These are phyloP conservation scores for Hyphopichia pseudoburtonii DNA, from an alignment of 1,139 yeast genomes.

Conservation along the genomic window DNA sequence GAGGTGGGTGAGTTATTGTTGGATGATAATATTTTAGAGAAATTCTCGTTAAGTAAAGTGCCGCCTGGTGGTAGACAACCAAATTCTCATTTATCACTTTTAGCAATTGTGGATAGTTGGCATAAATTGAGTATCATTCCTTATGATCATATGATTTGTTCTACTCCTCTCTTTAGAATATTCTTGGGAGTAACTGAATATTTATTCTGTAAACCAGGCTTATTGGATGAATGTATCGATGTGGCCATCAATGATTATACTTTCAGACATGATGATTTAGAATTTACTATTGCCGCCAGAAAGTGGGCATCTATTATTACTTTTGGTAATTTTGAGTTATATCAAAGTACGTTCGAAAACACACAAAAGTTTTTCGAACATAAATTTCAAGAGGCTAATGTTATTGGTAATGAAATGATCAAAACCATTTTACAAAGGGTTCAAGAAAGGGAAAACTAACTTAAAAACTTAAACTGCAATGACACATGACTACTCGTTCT, in stretches of 20 bases:
- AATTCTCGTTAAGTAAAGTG: constrained; percentile 71
- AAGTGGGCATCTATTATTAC: constrained; percentile 84
- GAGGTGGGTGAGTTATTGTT: constrained; percentile 62
- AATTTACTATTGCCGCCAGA: constrained; percentile 78
- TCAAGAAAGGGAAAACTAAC: constrained; percentile 38
- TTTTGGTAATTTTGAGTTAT: constrained; percentile 72
- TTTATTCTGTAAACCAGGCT: constrained; percentile 78
- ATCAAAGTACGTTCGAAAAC: constrained; percentile 68
- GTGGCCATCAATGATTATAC: constrained; percentile 67
- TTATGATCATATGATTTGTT: constrained; percentile 94
- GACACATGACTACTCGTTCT: too few relatives aligned
- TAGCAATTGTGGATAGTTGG: constrained; percentile 96
- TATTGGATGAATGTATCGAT: constrained; percentile 74
- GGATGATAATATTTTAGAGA: constrained; percentile 77
- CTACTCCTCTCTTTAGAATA: constrained; percentile 88
- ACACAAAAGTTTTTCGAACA: constrained; percentile 82
- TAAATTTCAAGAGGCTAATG: constrained; percentile 85
- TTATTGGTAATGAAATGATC: constrained; percentile 94
- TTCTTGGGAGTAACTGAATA: constrained; percentile 94
- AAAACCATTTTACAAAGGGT: constrained; percentile 68
- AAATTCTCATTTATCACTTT: constrained; percentile 82
- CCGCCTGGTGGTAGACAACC: constrained; percentile 76
- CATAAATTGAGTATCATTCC: constrained; percentile 80
- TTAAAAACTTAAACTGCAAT: too few relatives aligned
- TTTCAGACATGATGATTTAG: constrained; percentile 83